Base-by-base conservation (phyloP, 164 flowering plant genomes). In the Kingdonia uniflora region DNA sequence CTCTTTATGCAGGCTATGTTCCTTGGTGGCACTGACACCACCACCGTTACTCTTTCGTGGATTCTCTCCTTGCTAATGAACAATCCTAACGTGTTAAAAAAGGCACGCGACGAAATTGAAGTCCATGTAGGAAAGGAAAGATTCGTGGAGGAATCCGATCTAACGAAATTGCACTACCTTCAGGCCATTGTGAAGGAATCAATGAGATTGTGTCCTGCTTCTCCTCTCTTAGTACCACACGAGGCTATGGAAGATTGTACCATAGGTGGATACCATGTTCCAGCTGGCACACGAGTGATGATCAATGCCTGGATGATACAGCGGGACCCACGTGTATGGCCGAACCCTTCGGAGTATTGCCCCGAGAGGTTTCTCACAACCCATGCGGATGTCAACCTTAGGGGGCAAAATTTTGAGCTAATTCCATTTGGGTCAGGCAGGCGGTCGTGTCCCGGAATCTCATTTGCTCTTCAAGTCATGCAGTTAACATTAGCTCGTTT, bases 61-160 rank as follows among this genome's bases (percentile, higher is more conserved):
- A 49, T 64, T n/a, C 45, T 76, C 7, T 42, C 68, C 8, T 17
- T 66, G 6, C 48, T 76, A 5, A 49, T 69, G 0, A 71, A 76
- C 53, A 52, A 76, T 11, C 62, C 29, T 1, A 14, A 41, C 2
- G 48, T 22, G 1, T 21, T 65, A 19, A 62, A 57, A 7, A 63
- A 61, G 46, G 72, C 40, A 1, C 65, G 65, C 57, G 59, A 64
- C 23, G 77, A 70, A 23, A 17, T 74, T 2, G 74, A 67, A 21
- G 0, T 10, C 11, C 63, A 70, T 12, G 71, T 75, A 47, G 49
- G 49, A 19, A 45, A 45, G 14, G 49, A 45, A 5, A 45, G 24
- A 16, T 10, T 45, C 0, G 49, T 45, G 13, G 49, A 45, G 23
- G 49, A 45, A 23, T 45, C 49, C 2, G 49, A 45, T 45, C 12